Percentiles rank a stretch among this genome's conserved stretches.
Evolutionary conservation across 106 monocot genomes (phyloP).

Genomic region (Platanthera guangdongensis): DNA sequence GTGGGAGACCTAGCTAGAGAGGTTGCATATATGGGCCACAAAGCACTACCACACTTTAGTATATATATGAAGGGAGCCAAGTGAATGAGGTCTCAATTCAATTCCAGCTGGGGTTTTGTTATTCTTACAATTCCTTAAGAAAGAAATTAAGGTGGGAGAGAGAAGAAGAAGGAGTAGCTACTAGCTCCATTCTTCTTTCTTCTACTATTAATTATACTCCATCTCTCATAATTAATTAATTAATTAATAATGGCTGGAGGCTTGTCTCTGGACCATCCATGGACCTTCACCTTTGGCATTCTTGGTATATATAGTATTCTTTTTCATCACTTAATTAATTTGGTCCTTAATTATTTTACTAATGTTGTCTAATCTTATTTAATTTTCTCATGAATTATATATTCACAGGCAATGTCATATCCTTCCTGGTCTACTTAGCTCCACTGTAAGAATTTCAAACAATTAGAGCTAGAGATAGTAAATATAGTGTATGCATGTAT

Average conservation of each 20-base stretch:
- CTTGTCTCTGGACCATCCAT: slow-evolving; percentile 39
- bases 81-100: neutral
- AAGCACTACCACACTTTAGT: neutral
- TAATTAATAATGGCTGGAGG: slow-evolving; percentile 25
- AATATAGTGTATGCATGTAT: neutral
- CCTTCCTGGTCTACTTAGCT: slow-evolving; percentile 45
- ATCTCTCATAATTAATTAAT: neutral
- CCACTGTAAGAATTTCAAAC: slow-evolving; percentile 33
- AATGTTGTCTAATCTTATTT: neutral
- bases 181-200: neutral
- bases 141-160: neutral
- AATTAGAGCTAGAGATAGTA: neutral
- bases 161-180: neutral
- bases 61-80: neutral
- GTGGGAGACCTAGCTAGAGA: neutral
- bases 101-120: slow-evolving; percentile 5
- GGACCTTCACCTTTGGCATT: slow-evolving; percentile 49
- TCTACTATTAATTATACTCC: neutral
- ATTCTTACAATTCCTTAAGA: neutral
- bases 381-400: neutral
- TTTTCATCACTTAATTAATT: too few species aligned
- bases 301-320: slow-evolving; percentile 20
- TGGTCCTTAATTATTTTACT: neutral
- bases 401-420: slow-evolving; percentile 41
- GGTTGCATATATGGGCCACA: neutral